Percentiles rank a stretch among this genome's conserved stretches.
phyloP scores from a whole-genome alignment of 164 flowering plant genomes.

The Brasenia schreberi region DNA sequence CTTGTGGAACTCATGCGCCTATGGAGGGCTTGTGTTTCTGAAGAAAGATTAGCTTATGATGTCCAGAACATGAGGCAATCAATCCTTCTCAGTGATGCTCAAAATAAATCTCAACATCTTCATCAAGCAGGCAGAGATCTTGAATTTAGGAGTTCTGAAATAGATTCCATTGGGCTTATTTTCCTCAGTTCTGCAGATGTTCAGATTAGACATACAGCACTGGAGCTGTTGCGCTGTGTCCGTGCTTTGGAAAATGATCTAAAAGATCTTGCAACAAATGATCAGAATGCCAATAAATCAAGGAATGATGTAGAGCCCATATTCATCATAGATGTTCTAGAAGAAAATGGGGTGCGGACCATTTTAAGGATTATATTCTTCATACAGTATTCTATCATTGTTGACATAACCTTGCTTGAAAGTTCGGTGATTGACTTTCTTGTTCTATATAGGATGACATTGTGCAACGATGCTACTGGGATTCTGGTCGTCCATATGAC shows the following conservation, averaged over 20 bases:
- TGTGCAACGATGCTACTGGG: constrained; percentile 95
- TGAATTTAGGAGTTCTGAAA: constrained; percentile 81
- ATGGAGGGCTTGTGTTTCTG: constrained; percentile 82
- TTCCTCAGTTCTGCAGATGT: constrained; percentile 92
- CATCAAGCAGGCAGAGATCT: constrained; percentile 44
- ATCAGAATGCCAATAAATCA: constrained; percentile 30
- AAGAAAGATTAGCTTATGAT: constrained; percentile 44
- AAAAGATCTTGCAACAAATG: constrained; percentile 34
- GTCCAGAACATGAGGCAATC: constrained; percentile 31
- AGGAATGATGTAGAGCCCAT: constrained; percentile 75
- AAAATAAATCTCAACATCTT: constrained; percentile 34
- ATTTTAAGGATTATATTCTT: background rate
- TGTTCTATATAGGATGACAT: constrained; percentile 72
- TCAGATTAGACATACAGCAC: constrained; percentile 91
- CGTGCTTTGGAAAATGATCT: constrained; percentile 89
- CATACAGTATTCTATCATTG: background rate
- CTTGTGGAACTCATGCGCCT: constrained; percentile 91
- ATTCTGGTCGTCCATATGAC: constrained; percentile 90
- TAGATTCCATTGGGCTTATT: constrained; percentile 95
- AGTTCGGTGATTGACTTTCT: background rate
- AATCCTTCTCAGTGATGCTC: constrained; percentile 25
- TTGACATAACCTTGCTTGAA: background rate
- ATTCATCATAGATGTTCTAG: constrained; percentile 85
- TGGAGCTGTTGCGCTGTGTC: constrained; percentile 91
- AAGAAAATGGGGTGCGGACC: constrained; percentile 84